Evolutionary conservation across 352 stramenopile genomes (phyloP).

Genomic region (Globisporangium recalcitrans): DNA sequence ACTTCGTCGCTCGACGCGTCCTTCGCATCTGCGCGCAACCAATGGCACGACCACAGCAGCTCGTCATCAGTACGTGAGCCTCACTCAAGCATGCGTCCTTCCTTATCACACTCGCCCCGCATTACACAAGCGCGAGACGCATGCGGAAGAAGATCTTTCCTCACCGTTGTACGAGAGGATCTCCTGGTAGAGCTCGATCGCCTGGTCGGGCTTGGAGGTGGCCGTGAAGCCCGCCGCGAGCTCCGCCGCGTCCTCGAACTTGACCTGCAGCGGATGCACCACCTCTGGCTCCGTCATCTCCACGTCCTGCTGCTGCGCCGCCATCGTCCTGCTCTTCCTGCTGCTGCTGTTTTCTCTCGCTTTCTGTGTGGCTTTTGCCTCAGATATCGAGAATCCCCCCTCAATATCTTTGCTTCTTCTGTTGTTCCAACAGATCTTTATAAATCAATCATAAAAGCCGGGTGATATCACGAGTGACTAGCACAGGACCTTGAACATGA

Average conservation of each 20-base stretch:
- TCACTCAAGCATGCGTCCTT: not conserved
- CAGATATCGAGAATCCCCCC: constrained; percentile 4
- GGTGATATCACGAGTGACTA: not conserved
- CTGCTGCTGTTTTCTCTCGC: not conserved
- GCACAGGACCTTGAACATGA: not conserved
- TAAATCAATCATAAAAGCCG: not conserved
- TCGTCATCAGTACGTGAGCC: not conserved
- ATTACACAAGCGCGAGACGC: constrained; percentile 1
- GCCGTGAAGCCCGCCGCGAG: constrained; percentile 29
- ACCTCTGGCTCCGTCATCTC: constrained; percentile 68
- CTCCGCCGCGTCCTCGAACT: constrained; percentile 75
- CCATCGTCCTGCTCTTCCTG: constrained; percentile 2
- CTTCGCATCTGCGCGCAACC: constrained; percentile 31
- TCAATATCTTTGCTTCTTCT: constrained; percentile 17
- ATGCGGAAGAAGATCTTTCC: not conserved
- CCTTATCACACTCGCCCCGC: not conserved
- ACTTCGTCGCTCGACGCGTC: constrained; percentile 68
- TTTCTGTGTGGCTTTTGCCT: not conserved
- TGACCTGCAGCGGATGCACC: constrained; percentile 63
- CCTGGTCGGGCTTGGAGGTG: constrained; percentile 33
- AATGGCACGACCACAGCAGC: not conserved
- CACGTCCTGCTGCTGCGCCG: constrained; percentile 42
- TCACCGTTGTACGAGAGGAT: constrained; percentile 64
- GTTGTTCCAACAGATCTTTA: not conserved
- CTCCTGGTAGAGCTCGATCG: constrained; percentile 58